phyloP scores from a whole-genome alignment of 2,329 filamentous ascomycete genomes.

The Fusarium goolgardi region DNA sequence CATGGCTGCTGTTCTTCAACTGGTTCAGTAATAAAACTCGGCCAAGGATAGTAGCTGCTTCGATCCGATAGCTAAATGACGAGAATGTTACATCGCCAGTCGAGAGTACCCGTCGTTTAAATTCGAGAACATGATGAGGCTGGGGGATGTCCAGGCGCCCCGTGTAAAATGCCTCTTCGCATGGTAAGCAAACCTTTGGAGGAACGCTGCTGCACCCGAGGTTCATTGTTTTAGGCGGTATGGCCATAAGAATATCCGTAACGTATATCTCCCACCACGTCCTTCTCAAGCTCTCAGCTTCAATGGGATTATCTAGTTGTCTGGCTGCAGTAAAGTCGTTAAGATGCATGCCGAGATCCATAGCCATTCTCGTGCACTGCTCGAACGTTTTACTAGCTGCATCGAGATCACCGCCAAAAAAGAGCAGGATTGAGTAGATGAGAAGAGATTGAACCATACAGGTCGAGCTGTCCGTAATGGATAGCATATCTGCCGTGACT shows the following conservation, averaged over 20 bases:
- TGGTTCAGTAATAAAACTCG: conserved; percentile 33
- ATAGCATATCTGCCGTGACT: conserved; percentile 24
- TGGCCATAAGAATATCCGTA: conserved; percentile 37
- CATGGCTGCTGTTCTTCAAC: conserved; percentile 25
- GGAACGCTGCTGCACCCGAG: conserved; percentile 32
- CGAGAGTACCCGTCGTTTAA: conserved; percentile 23
- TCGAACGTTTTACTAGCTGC: conserved; percentile 17
- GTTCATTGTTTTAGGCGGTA: conserved; percentile 21
- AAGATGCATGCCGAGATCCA: conserved; percentile 38
- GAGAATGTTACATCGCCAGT: conserved; percentile 37
- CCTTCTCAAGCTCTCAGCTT: conserved; percentile 39
- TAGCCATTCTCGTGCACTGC: conserved; percentile 25
- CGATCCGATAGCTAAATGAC: conserved; percentile 42
- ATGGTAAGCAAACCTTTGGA: conserved; percentile 35
- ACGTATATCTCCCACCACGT: conserved; percentile 45
- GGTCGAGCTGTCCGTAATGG: conserved; percentile 6
- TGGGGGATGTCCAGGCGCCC: conserved; percentile 16
- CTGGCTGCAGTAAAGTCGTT: conserved; percentile 25
- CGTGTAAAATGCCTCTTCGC: conserved; percentile 35
- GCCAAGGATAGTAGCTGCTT: conserved; percentile 35
- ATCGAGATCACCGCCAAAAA: conserved; percentile 23
- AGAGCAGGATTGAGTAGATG: conserved; percentile 21
- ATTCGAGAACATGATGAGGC: conserved; percentile 32
- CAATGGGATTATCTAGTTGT: conserved; percentile 25
- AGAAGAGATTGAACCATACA: conserved; percentile 33